These are phyloP conservation scores for Trichoderma oligosporum DNA, from an alignment of 2,329 filamentous ascomycete genomes.

Conservation along the genomic window DNA sequence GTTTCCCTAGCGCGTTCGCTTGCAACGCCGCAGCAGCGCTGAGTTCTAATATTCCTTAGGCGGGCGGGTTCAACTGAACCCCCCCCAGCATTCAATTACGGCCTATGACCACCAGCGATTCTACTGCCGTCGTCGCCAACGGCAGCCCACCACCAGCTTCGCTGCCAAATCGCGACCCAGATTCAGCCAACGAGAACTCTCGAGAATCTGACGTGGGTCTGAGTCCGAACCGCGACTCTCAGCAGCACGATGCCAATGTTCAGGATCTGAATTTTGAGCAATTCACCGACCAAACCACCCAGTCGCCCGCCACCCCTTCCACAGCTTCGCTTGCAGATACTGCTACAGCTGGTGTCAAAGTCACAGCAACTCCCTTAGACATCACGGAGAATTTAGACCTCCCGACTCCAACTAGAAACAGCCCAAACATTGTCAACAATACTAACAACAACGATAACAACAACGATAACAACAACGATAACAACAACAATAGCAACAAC, in stretches of 20 bases:
- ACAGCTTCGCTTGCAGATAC: not conserved
- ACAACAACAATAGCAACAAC: constrained; percentile 17
- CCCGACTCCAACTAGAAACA: constrained; percentile 1
- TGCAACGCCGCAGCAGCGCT: constrained; percentile 7
- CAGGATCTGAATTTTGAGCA: constrained; percentile 2
- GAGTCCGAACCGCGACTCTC: constrained; percentile 10
- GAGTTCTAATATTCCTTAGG: not conserved
- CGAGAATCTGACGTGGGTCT: constrained; percentile 14
- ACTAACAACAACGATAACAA: not conserved
- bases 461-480: not conserved
- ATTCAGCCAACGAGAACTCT: constrained; percentile 16
- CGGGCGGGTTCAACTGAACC: constrained; percentile 14
- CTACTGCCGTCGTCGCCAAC: constrained; percentile 19
- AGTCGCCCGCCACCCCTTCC: constrained; percentile 8
- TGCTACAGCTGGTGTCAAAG: not conserved
- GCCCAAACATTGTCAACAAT: not conserved
- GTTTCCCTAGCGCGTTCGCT: constrained; percentile 13
- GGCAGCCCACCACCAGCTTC: constrained; percentile 11
- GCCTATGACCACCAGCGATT: constrained; percentile 22
- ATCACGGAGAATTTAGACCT: not conserved
- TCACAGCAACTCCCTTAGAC: constrained; percentile 5
- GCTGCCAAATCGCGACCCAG: constrained; percentile 16
- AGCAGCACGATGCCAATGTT: constrained; percentile 10
- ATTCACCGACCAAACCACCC: not conserved
- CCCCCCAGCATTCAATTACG: constrained; percentile 1